These are phyloP conservation scores for Aureobasidium sp. DNA, from an alignment of 2,329 filamentous ascomycete genomes.

Conservation along the genomic window DNA sequence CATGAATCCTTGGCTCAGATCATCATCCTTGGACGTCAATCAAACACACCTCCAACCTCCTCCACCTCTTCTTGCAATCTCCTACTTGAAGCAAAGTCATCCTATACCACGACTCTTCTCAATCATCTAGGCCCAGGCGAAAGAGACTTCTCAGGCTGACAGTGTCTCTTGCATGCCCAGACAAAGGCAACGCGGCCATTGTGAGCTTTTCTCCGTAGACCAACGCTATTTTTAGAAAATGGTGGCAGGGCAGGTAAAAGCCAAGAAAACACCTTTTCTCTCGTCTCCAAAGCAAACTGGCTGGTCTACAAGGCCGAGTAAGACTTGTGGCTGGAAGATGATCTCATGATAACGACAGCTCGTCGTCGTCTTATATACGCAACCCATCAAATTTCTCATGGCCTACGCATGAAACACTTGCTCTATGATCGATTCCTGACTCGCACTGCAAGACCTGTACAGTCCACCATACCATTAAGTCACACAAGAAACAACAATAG, in stretches of 20 bases:
- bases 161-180: neutral
- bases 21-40: neutral
- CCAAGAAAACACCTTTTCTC: neutral
- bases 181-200: conserved; percentile 1
- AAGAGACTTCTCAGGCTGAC: neutral
- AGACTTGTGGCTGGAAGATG: neutral
- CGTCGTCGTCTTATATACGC: neutral
- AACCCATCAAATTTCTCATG: too few species aligned
- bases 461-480: neutral
- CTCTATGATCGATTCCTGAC: neutral
- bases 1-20: neutral
- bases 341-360: conserved; percentile 1
- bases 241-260: neutral
- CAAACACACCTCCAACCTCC: neutral
- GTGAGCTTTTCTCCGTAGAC: neutral
- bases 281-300: neutral
- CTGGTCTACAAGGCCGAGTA: neutral
- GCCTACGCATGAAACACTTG: neutral
- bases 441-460: neutral
- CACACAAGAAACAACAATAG: neutral
- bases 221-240: neutral
- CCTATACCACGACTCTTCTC: neutral
- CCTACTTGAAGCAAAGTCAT: neutral
- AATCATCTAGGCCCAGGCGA: neutral
- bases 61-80: neutral